Evolutionary conservation across 345 rosid species (phyloP), one percentile per base, ranked within the genome.

Genomic region (Aurinia saxatilis): DNA sequence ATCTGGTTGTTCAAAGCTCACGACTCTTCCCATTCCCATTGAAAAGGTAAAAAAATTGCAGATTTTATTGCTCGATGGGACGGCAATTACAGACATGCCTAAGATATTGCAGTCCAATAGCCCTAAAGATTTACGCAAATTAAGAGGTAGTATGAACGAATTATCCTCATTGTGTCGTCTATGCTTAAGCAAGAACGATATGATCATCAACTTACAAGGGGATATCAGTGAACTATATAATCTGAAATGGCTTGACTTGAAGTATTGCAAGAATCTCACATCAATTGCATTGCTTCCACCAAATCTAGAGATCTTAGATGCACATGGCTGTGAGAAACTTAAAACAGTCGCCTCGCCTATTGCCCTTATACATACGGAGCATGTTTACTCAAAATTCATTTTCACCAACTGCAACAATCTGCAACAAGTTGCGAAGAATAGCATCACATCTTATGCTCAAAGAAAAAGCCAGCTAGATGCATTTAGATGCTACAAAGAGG

Each of bases 351-450:
- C 50, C 0, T 9, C 1, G 0, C 65, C 65, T 4, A 6, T 67
- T 42, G 64, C 71, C 35, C 27, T 67, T 7, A 48, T 33, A 44
- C 40, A 6, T 48, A 49, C 30, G 71, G 71, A 48, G 57, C 12
- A 67, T 41, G 57, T 67, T 57, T 50, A 57, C 6, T 67, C 65
- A 10, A 57, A 57, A 10, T 39, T 57, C 11, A 57, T 67, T 38
- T 67, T 67, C 50, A 57, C 42, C 57, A 57, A 67, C 57, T 57
- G 64, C 58, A 39, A 47, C 35, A 58, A 31, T n/a, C 50, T 67
- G 6, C 65, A 57, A 47, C 65, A 38, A 39, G 44, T 0, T 48
- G 51, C 50, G 19, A 67, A 57, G 58, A 40, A 49, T 49, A 48
- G 57, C 42, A 67, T 67, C 65, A 57, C 57, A 17, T 0, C 18